Base-by-base conservation (phyloP, 2,329 filamentous ascomycete genomes). In the Alternaria consortialis region DNA sequence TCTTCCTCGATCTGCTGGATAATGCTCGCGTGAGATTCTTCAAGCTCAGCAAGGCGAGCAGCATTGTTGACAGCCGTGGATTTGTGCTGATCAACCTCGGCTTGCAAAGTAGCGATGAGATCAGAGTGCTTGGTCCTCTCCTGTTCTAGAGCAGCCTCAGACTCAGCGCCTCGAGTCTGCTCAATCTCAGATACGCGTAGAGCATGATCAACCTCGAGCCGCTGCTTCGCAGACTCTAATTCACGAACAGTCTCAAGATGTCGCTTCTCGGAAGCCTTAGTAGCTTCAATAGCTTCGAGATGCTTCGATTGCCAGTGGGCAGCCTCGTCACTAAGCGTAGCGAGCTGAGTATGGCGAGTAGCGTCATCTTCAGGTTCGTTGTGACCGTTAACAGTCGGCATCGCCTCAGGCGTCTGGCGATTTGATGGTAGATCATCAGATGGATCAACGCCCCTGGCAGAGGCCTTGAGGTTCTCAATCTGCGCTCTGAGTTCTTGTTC, bases 81-180 rank as follows among this genome's bases (percentile, higher is more conserved):
- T 80, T 91, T 94, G 80, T 97, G 93, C 74, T 93, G 89, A 53
- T 94, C 88, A 54, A 97, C 90, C 74, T 97, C 90, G 60, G 81
- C 84, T 64, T 91, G 90, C 42, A 97, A 80, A 23, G 81, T 74
- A 55, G 84, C 82, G 11, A 88, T 79, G 23, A 84, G 83, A 37
- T 85, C 83, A 60, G 88, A 83, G 25, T 83, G 81, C 65, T 79
- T 78, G 5, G 68, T 39, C 15, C 77, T 76, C 72, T 83, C 81
- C 55, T 79, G 71, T 43, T 81, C 78, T 7, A 83, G 68, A 46
- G 70, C 69, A 25, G 71, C 68, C 5, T 72, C 72, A 32, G 72
- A 69, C 50, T 74, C 66, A 13, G 65, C 65, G 48, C 71, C 70
- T 44, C 64, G 68, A 15, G 74, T 63, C 31, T 74, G 66, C 58